Evolutionary conservation across 805 yeast species (phyloP), one percentile per base, ranked within the genome.

Genomic region (Scheffersomyces lignosus): DNA sequence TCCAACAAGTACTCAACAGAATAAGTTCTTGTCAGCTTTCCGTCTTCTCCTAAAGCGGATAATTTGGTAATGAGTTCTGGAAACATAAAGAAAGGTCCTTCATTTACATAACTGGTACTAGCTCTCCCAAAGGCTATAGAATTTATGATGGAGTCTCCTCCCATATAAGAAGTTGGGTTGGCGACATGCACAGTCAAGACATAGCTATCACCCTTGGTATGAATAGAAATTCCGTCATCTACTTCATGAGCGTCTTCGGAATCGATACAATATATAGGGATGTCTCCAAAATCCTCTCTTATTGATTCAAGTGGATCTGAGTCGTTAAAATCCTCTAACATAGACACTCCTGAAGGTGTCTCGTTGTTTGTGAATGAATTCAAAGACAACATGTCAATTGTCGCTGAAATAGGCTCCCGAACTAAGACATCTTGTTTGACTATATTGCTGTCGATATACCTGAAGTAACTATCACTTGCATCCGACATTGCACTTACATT

Each of bases 161-260:
- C 56, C 38, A 87, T 58, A 44, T 72, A 77, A 0, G 96, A 82
- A 0, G 87, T 70, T 0, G 97, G 97, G 56, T 91, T 89, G 1
- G 98, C 97, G 44, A 91, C 78, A 56, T 85, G 96, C 2, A 88
- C 71, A 20, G 82, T 75, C 4, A 90, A 47, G 7, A 66, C 62
- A 47, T 64, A 77, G 10, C 52, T 52, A 18, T 45, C 44, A 18
- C 49, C 50, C 3, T 53, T 35, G 3, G 42, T 44, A 29, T 65
- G 66, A 14, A 91, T 66, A 1, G 96, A 78, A 18, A 91, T 71
- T 31, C 97, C 99, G 60, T 91, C 99, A 59, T 91, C 99, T 41
- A 93, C 84, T 58, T 93, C 98, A 47, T 83, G 83, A 0, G 98
- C 96, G 28, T 71, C 72, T 3, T 68, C 77, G 3, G 83, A 72